Conservation (phyloP, 1,139 yeast genomes). For the Pneumocystis carinii region DNA sequence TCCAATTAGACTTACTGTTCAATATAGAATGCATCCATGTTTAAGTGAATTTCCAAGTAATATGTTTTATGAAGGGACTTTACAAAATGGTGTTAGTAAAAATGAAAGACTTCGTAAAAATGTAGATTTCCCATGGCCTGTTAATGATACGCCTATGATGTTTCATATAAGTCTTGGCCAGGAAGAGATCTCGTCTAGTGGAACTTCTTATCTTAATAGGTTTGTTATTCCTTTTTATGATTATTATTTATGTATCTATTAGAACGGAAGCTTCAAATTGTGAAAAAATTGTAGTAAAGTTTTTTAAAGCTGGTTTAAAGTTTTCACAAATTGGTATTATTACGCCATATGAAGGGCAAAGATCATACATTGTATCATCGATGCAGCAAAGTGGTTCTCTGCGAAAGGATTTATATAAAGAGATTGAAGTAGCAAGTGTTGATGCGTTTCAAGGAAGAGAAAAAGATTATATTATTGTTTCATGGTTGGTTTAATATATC, state of each 20-base stretch:
- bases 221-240: constrained; percentile 18
- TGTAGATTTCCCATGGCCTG: constrained; percentile 41
- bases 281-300: constrained; percentile 36
- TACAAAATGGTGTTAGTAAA: constrained; percentile 42
- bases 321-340: constrained; percentile 55
- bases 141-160: constrained; percentile 35
- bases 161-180: constrained; percentile 73
- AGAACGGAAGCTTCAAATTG: constrained; percentile 58
- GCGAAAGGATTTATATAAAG: constrained; percentile 35
- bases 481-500: constrained; percentile 21
- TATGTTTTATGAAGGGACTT: constrained; percentile 45
- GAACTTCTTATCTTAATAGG: constrained; percentile 29
- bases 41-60: constrained; percentile 72
- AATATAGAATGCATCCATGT: constrained; percentile 69
- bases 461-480: constrained; percentile 67
- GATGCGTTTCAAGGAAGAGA: constrained; percentile 91
- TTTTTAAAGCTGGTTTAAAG: constrained; percentile 38
- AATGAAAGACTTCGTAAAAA: constrained; percentile 39
- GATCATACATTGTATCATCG: constrained; percentile 3
- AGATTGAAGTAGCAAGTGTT: constrained; percentile 70
- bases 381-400: constrained; percentile 4
- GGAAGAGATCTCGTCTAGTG: constrained; percentile 66
- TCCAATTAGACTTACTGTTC: constrained; percentile 47
- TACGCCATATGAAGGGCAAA: constrained; percentile 78
- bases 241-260: constrained; percentile 36